phyloP scores from a whole-genome alignment of 805 yeast genomes.

The Candida montana region DNA sequence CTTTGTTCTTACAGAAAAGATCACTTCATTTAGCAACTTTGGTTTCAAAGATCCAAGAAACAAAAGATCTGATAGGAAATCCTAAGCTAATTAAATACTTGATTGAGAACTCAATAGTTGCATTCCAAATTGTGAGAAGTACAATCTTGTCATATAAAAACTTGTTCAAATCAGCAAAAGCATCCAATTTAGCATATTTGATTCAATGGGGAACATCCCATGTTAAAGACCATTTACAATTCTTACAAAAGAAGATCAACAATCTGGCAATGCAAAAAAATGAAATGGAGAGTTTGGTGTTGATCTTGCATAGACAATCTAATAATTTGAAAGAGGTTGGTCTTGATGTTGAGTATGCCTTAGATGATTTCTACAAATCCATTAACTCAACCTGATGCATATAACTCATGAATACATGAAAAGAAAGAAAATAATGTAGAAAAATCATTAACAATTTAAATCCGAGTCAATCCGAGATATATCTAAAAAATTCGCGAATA shows the following conservation, averaged over 20 bases:
- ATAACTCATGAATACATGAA: no score
- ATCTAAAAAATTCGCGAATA: constrained; percentile 2
- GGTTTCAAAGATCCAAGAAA: constrained; percentile 38
- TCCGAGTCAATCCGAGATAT: no score
- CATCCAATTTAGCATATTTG: constrained; percentile 5
- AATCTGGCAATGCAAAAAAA: constrained; percentile 52
- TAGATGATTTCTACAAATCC: constrained; percentile 22
- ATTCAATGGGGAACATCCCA: constrained; percentile 63
- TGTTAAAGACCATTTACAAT: constrained; percentile 50
- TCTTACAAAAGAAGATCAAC: constrained; percentile 62
- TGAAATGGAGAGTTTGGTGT: constrained; percentile 50
- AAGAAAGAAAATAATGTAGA: no score
- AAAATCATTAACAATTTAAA: no score
- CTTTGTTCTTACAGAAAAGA: constrained; percentile 43
- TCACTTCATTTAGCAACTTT: constrained; percentile 41
- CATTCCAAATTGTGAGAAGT: constrained; percentile 54
- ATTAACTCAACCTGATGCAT: constrained; percentile 16
- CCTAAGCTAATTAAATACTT: constrained; percentile 40
- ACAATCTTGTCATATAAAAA: constrained; percentile 51
- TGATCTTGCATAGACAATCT: constrained; percentile 52
- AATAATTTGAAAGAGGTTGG: constrained; percentile 59
- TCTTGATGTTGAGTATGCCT: constrained; percentile 50
- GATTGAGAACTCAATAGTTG: constrained; percentile 55
- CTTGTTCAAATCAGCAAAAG: constrained; percentile 38
- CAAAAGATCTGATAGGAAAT: constrained; percentile 47